Evolutionary conservation across 306 rosid genomes (phyloP), one percentile per base, ranked within the genome.

Genomic region (Begonia masoniana): DNA sequence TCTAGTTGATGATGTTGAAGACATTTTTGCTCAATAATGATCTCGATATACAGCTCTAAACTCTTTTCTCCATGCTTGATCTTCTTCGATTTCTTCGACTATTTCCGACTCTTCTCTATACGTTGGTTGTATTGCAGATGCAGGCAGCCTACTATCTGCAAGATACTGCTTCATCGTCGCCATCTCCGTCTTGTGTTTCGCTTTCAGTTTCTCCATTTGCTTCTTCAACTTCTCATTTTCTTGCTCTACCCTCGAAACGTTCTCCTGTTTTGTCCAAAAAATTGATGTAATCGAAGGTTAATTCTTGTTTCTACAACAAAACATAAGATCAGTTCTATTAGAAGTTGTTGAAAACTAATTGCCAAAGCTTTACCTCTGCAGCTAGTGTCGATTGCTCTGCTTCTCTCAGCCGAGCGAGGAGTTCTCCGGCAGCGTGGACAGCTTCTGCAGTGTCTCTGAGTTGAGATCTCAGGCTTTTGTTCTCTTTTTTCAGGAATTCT

Each of bases 391-490:
- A 75, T 36, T 92, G 77, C 58, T 86, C 99, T 35, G 99, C 88
- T 75, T 92, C 95, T 76, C 95, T 77, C 24, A 86, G 94, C 77
- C 99, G 66, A 31, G 81, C 96, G 53, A 92, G 99, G 19, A 92
- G 80, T 67, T 81, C 99, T 57, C 96, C 99, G 36, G 99, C 99
- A 23, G 96, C 96, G 70, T 92, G 99, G 56, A 92, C 99, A 51
- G 96, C 99, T 74, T 86, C 99, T 55, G 96, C 99, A 50, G 95
- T 92, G 75, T 92, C 96, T 69, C 96, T 71, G 19, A 86, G 96
- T 72, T 86, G 95, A 71, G 75, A 54, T 67, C 76, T 92, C 43
- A 92, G 94, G 78, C 76, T 83, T 62, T 51, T 73, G 76, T 91
- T 91, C 71, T 85, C 94, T 77, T 75, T 92, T 62, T 76, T 86